Evolutionary conservation across 768 basidiomycete species (phyloP).

Genomic region (Stropharia rugosoannulata): DNA sequence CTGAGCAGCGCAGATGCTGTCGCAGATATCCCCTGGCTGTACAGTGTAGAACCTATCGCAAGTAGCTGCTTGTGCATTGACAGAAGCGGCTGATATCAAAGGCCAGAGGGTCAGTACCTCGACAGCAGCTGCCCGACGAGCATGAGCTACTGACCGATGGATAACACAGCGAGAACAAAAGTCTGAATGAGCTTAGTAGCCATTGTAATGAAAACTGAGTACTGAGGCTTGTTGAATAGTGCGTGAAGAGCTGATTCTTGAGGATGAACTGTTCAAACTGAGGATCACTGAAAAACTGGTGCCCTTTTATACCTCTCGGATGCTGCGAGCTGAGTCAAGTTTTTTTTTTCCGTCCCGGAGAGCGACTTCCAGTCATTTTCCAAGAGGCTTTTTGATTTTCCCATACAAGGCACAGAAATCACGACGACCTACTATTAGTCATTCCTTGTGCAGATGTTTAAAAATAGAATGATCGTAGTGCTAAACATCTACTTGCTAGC

Average conservation of each 20-base stretch:
- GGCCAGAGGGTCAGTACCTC: too few species aligned
- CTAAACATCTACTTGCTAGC: too few species aligned
- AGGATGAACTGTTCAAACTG: background rate
- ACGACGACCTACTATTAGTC: too few species aligned
- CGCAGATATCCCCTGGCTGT: constrained; percentile 47
- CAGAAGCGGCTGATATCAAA: background rate
- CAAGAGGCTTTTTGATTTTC: too few species aligned
- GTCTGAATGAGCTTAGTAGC: background rate
- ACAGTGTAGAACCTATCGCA: constrained; percentile 55
- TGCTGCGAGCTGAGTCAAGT: too few species aligned
- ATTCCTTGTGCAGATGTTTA: too few species aligned
- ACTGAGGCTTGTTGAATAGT: background rate
- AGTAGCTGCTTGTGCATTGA: background rate
- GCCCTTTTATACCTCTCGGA: background rate
- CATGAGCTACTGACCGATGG: background rate
- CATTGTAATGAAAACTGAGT: background rate
- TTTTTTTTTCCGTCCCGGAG: too few species aligned
- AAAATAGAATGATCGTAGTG: too few species aligned
- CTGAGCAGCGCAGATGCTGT: constrained; percentile 43
- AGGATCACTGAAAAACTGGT: background rate
- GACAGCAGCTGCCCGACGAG: background rate
- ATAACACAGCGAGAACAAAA: background rate
- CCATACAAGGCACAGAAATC: too few species aligned
- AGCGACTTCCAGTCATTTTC: too few species aligned
- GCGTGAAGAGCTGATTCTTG: background rate